Evolutionary conservation across 441 rosid genomes (phyloP), one percentile per base, ranked within the genome.

Genomic region (Jatropha podagrica): DNA sequence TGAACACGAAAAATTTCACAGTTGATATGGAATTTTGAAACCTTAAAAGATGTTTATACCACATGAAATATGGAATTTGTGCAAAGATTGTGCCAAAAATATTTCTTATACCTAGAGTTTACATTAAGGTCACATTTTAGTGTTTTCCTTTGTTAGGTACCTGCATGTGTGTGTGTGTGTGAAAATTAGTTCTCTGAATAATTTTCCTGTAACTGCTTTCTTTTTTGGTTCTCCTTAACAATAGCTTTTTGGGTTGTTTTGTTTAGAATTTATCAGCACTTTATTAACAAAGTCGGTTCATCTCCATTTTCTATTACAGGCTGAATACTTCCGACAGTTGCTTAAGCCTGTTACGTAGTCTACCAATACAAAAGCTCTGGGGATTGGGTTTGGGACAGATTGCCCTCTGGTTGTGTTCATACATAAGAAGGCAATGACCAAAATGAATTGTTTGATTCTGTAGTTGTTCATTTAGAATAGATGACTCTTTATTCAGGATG

Each of bases 301-400:
- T 68, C 69, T 71, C 18, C 52, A 26, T 77, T 71, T 80, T 71
- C 48, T 75, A 20, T 80, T 77, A 65, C 97, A 91, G 98, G 98
- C 97, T 55, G 98, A 93, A 77, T 94, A 94, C 79, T 94, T 94
- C 83, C 96, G 98, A 80, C 98, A 94, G 87, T 88, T 94, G 90
- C 97, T 94, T 69, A 94, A 94, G 76, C 98, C 98, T 75, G 98
- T 94, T 51, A 94, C 97, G 98, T 94, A 94, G 96, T 88, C 82
- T 85, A 70, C 85, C 71, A 40, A 52, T 75, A 62, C 67, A 48
- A 66, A 76, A 78, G 69, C 76, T 75, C 69, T 2, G 38, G 68
- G 84, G 81, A 41, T 83, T 69, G 84, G 79, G 84, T 77, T 74
- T 82, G 76, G 84, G 88, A 77, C 78, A 60, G 74, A 60, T 77